Base-by-base conservation (phyloP, 2,329 filamentous ascomycete genomes). In the Colletotrichum sp. region DNA sequence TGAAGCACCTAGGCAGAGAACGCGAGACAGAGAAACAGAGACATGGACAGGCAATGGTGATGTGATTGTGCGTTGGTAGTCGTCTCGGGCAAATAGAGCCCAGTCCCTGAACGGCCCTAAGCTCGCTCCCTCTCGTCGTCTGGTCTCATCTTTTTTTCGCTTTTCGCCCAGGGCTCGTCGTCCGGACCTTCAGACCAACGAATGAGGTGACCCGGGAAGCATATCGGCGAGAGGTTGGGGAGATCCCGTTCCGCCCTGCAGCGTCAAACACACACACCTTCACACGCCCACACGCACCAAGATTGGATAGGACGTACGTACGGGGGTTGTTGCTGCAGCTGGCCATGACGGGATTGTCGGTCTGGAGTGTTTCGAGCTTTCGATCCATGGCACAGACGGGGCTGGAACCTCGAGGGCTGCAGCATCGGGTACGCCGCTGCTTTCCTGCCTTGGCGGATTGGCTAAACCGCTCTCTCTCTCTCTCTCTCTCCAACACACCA, bases 221-320 rank as follows among this genome's bases (percentile, higher is more conserved):
- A 39, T 68, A 39, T 63, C 69, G 39, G 39, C 36, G 69, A 55
- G 69, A 72, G 69, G 69, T 61, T 68, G 72, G 69, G 72, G 62
- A 52, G 52, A 67, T 72, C 69, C 62, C 52, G 69, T 57, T 59
- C 52, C 69, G 69, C 72, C 69, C 55, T 72, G 72, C 69, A 72
- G 72, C 63, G 69, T 68, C 52, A 57, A 63, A 66, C 55, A 49
- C 59, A 66, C 49, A 44, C 34, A 32, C 44, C n/a, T 52, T 22
- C 44, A 22, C 44, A 22, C 44, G 12, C 44, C 44, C 44, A 49
- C 44, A 22, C 44, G 39, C 44, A 52, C n/a, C 44, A 52, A 52
- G 44, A 52, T 52, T 22, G 44, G 44, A 52, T 22, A 52, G 44
- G 44, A 52, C 44, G 39, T 49, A 72, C 36, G 16, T 39, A 39